phyloP scores from a whole-genome alignment of 352 stramenopile genomes.

The Globisporangium rhizosaccharum region DNA sequence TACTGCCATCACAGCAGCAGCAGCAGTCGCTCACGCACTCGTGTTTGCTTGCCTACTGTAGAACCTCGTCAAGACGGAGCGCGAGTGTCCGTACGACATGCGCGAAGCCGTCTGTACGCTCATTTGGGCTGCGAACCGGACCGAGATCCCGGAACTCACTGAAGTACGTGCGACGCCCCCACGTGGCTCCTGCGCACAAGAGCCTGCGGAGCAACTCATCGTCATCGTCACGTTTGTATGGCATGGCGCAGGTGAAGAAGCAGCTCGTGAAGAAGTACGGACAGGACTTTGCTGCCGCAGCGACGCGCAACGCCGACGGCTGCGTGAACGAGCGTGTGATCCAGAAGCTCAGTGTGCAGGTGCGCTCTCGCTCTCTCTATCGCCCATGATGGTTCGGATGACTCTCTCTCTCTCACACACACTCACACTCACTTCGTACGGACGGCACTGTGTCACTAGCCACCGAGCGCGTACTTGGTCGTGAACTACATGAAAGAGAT shows the following conservation, averaged over 20 bases:
- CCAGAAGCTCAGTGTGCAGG: constrained; percentile 90
- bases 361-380: constrained; percentile 6
- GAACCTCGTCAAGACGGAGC: constrained; percentile 88
- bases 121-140: constrained; percentile 89
- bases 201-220: neutral
- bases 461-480: constrained; percentile 92
- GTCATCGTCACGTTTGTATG: neutral
- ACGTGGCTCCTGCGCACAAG: no score
- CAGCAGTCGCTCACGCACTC: neutral
- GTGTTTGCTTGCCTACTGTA: constrained; percentile 8
- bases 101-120: constrained; percentile 90
- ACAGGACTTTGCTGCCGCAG: constrained; percentile 82
- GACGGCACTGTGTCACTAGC: constrained; percentile 25
- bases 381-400: no score
- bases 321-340: constrained; percentile 91
- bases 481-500: constrained; percentile 96
- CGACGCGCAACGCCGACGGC: constrained; percentile 81
- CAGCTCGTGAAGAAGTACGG: constrained; percentile 87
- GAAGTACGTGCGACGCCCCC: constrained; percentile 39
- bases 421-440: neutral
- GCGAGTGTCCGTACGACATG: constrained; percentile 93
- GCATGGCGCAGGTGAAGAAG: constrained; percentile 55
- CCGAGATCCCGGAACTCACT: constrained; percentile 90
- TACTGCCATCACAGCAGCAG: no score
- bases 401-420: neutral